Percentiles rank a stretch among this genome's conserved stretches.
phyloP scores from a whole-genome alignment of 2,329 filamentous ascomycete species.

The Exophiala spinifera region DNA sequence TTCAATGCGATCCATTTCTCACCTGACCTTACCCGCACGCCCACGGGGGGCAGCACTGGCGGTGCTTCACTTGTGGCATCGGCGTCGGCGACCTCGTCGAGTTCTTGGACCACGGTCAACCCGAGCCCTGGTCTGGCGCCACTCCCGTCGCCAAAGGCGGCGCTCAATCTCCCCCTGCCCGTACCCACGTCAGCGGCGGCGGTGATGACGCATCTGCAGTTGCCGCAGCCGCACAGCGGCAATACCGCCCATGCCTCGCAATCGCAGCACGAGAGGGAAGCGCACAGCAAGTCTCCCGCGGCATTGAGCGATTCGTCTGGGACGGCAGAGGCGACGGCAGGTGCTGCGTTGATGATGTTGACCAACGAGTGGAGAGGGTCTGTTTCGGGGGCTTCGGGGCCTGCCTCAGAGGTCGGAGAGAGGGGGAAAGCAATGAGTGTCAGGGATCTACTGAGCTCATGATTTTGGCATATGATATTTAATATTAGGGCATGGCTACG shows the following conservation, averaged over 20 bases:
- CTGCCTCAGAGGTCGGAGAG: slow-evolving; percentile 24
- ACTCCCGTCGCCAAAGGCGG: slow-evolving; percentile 26
- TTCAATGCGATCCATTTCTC: slow-evolving; percentile 28
- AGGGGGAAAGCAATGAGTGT: slow-evolving; percentile 53
- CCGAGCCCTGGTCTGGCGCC: slow-evolving; percentile 28
- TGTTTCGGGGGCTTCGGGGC: slow-evolving; percentile 21
- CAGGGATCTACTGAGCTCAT: slow-evolving; percentile 53
- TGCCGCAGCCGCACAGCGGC: slow-evolving; percentile 35
- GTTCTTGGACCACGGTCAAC: slow-evolving; percentile 18
- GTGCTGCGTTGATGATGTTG: slow-evolving; percentile 78
- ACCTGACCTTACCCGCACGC: slow-evolving; percentile 18
- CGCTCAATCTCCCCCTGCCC: slow-evolving; percentile 31
- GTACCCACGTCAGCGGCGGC: too few relatives aligned
- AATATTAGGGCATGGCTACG: too few relatives aligned
- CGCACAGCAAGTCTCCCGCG: slow-evolving; percentile 13
- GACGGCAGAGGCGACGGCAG: slow-evolving; percentile 74
- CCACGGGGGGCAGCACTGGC: slow-evolving; percentile 10
- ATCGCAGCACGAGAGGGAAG: slow-evolving; percentile 39
- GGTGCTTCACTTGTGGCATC: too few relatives aligned
- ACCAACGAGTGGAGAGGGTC: slow-evolving; percentile 67
- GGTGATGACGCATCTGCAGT: slow-evolving; percentile 12
- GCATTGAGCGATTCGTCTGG: slow-evolving; percentile 45
- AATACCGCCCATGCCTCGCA: too few relatives aligned
- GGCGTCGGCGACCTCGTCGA: background rate
- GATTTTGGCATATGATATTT: too few relatives aligned